Conservation (phyloP, 2,329 filamentous ascomycete species). For the Phymatotrichopsis omnivora region DNA sequence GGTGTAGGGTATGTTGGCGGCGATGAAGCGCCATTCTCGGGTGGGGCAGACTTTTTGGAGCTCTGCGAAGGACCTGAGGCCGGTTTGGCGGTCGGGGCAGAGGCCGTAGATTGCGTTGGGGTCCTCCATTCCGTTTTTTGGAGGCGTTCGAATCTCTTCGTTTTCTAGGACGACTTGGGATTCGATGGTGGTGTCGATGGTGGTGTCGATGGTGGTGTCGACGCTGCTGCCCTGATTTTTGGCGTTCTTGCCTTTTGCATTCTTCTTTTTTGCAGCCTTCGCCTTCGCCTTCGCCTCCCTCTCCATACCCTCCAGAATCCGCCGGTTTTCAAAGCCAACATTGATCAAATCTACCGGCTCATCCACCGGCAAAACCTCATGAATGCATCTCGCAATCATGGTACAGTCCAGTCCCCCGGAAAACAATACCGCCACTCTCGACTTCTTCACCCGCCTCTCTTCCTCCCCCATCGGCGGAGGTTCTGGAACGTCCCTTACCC, state of each 20-base stretch:
- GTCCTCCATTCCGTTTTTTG: conserved; percentile 1
- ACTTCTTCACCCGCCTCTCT: no score
- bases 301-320: conserved; percentile 50
- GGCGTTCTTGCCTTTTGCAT: conserved; percentile 4
- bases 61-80: conserved; percentile 68
- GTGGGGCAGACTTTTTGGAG: conserved; percentile 57
- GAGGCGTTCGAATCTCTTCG: not conserved
- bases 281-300: conserved; percentile 26
- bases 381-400: conserved; percentile 66
- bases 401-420: conserved; percentile 93
- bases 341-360: conserved; percentile 82
- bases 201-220: no score
- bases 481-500: conserved; percentile 55
- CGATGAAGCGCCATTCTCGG: conserved; percentile 72
- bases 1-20: conserved; percentile 67
- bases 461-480: conserved; percentile 37
- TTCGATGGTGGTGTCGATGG: no score
- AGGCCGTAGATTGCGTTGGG: conserved; percentile 53
- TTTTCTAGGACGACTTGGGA: no score
- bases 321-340: conserved; percentile 91
- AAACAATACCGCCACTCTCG: conserved; percentile 78
- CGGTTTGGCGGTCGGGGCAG: conserved; percentile 85
- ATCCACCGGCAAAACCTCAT: conserved; percentile 59
- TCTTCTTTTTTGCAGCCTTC: conserved; percentile 29
- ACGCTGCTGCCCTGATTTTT: no score